Evolutionary conservation across 2,329 filamentous ascomycete species (phyloP), one percentile per base, ranked within the genome.

Genomic region (Xylaria sp.): DNA sequence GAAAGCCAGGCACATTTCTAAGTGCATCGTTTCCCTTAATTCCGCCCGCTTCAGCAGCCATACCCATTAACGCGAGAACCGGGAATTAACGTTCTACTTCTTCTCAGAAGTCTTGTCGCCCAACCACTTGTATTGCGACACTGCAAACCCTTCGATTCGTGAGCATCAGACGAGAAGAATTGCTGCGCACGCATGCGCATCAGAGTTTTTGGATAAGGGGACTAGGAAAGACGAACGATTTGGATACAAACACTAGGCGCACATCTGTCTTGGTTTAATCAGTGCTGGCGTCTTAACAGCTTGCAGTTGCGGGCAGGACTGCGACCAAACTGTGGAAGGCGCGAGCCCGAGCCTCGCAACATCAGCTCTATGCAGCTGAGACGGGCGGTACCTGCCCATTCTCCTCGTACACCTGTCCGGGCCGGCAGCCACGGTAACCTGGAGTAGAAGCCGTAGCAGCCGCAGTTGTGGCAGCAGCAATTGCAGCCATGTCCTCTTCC

Each of bases 341-440:
- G 48, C 51, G 48, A 55, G 37, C 25, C 40, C 9, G 18, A 61
- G 29, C 44, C 23, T 51, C 32, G 71, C 65, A 63, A 71, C 65
- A 62, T 71, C 71, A 76, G 75, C 76, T 74, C 68, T 63, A 77
- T 78, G 76, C 76, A 70, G 70, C 69, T 66, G 58, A 68, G 69
- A 64, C 66, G 40, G 60, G 60, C 60, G 32, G 54, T 9, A 35
- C 35, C 65, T 70, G 53, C 55, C 44, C 54, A 37, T 63, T 59
- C 60, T 69, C 59, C 59, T 68, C 61, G 65, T 69, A 71, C 72
- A 71, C 72, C 72, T 75, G 64, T 71, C 72, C 60, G 42, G 67
- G 63, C 65, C 68, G 71, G 70, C 74, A 77, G 72, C 70, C n/a
- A 5, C 40, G 40, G 48, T 10, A 44, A 27, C 40, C 3, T 8